A percentile compares a stretch with the other conserved stretches of the same genome.
phyloP scores from a whole-genome alignment of 2,329 filamentous ascomycete genomes.

The Cryphonectria parasitica region DNA sequence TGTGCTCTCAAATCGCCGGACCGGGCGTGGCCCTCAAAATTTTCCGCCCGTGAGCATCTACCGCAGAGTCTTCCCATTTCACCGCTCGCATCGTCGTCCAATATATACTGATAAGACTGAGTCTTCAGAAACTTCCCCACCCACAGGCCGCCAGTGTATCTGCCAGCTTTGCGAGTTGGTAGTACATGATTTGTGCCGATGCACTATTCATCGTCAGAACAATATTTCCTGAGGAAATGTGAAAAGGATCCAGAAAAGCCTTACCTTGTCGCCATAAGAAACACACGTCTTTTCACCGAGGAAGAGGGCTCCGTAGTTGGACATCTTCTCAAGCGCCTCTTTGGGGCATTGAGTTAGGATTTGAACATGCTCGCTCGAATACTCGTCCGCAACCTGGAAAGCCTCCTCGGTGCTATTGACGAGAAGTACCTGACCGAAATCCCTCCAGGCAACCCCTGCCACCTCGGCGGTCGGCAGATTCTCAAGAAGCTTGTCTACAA shows the following conservation, averaged over 20 bases:
- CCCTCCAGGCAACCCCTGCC: conserved; percentile 48
- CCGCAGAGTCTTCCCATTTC: conserved; percentile 53
- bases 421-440: conserved; percentile 51
- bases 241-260: conserved; percentile 7
- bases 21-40: conserved; percentile 57
- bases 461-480: conserved; percentile 48
- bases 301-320: conserved; percentile 54
- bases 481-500: conserved; percentile 44
- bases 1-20: conserved; percentile 53
- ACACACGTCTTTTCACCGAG: conserved; percentile 57
- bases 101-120: conserved; percentile 57
- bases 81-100: conserved; percentile 46
- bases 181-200: conserved; percentile 61
- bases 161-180: conserved; percentile 50
- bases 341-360: conserved; percentile 43
- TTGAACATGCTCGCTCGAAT: neutral
- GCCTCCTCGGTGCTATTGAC: conserved; percentile 47
- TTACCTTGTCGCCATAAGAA: conserved; percentile 56
- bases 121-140: conserved; percentile 58
- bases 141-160: conserved; percentile 58
- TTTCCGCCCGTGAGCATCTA: conserved; percentile 52
- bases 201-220: conserved; percentile 39
- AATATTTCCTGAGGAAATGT: neutral
- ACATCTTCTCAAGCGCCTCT: conserved; percentile 55
- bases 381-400: conserved; percentile 35